Conservation (phyloP, 768 basidiomycete genomes). For the Myochromella boudieri region DNA sequence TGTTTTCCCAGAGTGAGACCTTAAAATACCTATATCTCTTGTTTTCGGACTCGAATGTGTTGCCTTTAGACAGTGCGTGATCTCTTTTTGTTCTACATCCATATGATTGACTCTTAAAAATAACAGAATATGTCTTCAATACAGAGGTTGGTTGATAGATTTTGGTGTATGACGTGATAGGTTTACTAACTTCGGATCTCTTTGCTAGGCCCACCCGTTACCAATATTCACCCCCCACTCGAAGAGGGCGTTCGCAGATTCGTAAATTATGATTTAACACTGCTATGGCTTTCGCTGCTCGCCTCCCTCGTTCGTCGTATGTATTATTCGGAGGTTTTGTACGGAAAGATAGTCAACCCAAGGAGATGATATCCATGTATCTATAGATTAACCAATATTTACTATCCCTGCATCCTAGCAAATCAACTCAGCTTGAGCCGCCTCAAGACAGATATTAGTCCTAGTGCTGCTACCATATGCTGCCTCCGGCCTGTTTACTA, state of each 20-base stretch:
- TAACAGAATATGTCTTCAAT: slow-evolving; percentile 83
- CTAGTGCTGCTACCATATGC: no score
- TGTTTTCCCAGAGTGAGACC: slow-evolving; percentile 71
- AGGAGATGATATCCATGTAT: no score
- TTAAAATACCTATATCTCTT: slow-evolving; percentile 91
- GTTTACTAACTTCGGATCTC: not conserved
- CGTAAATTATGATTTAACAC: no score
- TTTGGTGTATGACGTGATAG: not conserved
- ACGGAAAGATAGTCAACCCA: no score
- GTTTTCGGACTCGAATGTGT: slow-evolving; percentile 72
- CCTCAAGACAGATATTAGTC: no score
- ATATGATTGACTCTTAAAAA: not conserved
- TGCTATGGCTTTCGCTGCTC: no score
- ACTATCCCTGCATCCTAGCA: no score
- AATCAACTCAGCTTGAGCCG: no score
- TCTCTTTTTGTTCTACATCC: not conserved
- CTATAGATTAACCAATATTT: no score
- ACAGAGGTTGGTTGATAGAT: slow-evolving; percentile 63
- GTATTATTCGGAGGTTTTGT: no score
- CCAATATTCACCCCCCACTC: slow-evolving; percentile 30
- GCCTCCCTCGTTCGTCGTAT: no score
- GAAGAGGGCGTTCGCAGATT: slow-evolving; percentile 14
- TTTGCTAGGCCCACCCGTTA: slow-evolving; percentile 34
- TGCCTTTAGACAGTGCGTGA: slow-evolving; percentile 74
- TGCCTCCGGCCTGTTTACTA: no score